These are phyloP conservation scores for Glomus cerebriforme DNA, from an alignment of 192 early-diverging fungal genomes.

Conservation along the genomic window DNA sequence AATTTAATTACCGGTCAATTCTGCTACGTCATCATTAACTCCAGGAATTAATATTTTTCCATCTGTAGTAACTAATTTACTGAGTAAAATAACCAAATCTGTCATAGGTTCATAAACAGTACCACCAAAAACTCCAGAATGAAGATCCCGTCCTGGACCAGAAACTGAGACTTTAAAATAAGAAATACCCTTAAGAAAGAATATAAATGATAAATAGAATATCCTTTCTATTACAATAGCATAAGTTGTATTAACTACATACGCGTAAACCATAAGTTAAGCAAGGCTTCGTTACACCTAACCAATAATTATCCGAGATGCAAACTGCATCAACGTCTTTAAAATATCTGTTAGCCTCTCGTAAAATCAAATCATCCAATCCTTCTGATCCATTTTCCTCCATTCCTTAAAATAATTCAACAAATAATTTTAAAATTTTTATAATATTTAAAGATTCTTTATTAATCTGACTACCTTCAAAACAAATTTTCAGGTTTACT, in stretches of 20 bases:
- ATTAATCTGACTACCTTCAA: constrained; percentile 87
- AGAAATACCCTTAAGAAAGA: constrained; percentile 49
- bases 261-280: constrained; percentile 95
- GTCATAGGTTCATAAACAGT: constrained; percentile 98
- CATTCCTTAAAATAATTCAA: constrained; percentile 41
- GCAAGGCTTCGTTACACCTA: constrained; percentile 94
- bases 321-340: constrained; percentile 91
- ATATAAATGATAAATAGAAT: background rate
- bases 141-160: constrained; percentile 89
- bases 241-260: background rate
- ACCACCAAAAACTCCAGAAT: constrained; percentile 95
- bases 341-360: constrained; percentile 91
- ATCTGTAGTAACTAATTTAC: constrained; percentile 77
- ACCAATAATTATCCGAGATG: constrained; percentile 99
- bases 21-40: constrained; percentile 88
- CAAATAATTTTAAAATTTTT: background rate
- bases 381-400: constrained; percentile 88
- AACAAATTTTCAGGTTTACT: constrained; percentile 95
- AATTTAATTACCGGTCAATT: constrained; percentile 62
- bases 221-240: background rate
- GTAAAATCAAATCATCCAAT: constrained; percentile 84
- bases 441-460: background rate
- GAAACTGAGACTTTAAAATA: constrained; percentile 67
- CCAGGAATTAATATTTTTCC: constrained; percentile 93
- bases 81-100: constrained; percentile 83